phyloP scores from a whole-genome alignment of 73 alveolate genomes.

The Symbiodinium pilosum region DNA sequence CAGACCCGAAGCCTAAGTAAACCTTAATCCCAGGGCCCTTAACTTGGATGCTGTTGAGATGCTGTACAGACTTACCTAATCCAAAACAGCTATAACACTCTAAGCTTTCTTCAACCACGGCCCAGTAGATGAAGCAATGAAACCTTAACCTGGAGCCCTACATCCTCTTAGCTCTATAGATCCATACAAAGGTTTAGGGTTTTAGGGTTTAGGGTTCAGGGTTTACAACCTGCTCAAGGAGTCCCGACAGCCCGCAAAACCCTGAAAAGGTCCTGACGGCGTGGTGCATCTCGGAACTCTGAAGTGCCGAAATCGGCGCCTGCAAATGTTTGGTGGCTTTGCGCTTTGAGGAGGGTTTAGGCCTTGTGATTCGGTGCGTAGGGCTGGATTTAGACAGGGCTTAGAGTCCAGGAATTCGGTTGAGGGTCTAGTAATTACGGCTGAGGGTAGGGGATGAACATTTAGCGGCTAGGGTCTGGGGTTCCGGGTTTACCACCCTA shows the following conservation, averaged over 20 bases:
- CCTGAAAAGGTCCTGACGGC: not conserved
- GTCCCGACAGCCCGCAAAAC: not conserved
- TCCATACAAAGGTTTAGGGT: too few relatives aligned
- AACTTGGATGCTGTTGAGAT: not conserved
- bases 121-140: too few relatives aligned
- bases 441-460: not conserved
- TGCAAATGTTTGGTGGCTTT: not conserved
- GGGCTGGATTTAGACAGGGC: not conserved
- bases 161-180: not conserved
- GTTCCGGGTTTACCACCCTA: too few relatives aligned
- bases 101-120: not conserved
- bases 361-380: not conserved
- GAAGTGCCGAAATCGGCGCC: not conserved
- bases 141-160: too few relatives aligned
- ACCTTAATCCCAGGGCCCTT: not conserved
- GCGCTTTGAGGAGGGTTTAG: not conserved
- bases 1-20: not conserved
- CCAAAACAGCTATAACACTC: not conserved
- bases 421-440: not conserved
- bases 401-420: not conserved
- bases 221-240: too few relatives aligned
- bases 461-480: too few relatives aligned
- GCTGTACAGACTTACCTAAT: too few relatives aligned
- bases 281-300: not conserved
- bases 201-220: too few relatives aligned